Evolutionary conservation across 768 basidiomycete genomes (phyloP).

Genomic region (Nevesoporus exiguus): DNA sequence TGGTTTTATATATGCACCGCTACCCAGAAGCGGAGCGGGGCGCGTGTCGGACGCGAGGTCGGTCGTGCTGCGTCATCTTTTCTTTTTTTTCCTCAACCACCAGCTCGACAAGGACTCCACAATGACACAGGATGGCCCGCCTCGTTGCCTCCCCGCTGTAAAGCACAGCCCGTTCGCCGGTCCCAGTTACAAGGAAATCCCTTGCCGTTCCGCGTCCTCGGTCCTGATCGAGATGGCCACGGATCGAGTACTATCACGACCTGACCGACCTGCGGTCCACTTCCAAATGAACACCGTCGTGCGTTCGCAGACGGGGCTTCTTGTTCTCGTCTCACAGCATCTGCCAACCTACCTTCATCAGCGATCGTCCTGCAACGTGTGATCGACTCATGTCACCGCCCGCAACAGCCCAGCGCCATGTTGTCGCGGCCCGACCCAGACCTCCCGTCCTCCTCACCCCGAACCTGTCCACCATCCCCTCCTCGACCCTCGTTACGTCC

Average conservation of each 20-base stretch:
- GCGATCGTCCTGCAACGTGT: constrained; percentile 8
- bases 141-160: neutral
- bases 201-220: neutral
- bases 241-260: neutral
- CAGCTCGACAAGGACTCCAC: neutral
- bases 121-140: constrained; percentile 1
- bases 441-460: constrained; percentile 17
- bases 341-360: constrained; percentile 2
- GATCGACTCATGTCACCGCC: constrained; percentile 14
- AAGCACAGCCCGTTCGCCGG: too few species aligned
- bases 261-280: constrained; percentile 4
- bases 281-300: constrained; percentile 23
- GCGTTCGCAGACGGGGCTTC: neutral
- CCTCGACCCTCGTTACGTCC: constrained; percentile 23
- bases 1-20: neutral
- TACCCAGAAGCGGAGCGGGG: neutral
- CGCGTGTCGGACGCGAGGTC: constrained; percentile 1
- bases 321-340: constrained; percentile 13
- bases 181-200: neutral
- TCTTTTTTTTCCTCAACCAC: neutral
- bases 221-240: constrained; percentile 17
- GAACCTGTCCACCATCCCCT: constrained; percentile 27
- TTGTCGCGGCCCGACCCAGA: constrained; percentile 6
- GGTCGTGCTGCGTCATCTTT: neutral
- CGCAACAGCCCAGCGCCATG: neutral